Conservation (phyloP, 179 eudicot genomes). For the Actinidia chinensis region DNA sequence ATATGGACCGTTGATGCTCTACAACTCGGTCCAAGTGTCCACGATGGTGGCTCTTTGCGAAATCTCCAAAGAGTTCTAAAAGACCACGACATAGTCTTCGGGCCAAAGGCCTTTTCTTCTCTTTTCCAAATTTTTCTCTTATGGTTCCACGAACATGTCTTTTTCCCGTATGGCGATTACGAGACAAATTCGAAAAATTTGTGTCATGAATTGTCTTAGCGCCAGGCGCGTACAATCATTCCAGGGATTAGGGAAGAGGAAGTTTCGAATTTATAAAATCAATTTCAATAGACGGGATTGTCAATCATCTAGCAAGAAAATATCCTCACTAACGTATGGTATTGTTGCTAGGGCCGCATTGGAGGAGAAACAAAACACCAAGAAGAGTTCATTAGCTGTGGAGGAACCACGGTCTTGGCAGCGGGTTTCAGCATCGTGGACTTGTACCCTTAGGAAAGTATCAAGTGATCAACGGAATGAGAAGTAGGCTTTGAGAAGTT, state of each 20-base stretch:
- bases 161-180: slow-evolving; percentile 16
- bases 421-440: slow-evolving; percentile 12
- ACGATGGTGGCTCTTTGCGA: slow-evolving; percentile 11
- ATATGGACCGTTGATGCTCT: slow-evolving; percentile 18
- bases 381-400: neutral
- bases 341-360: slow-evolving; percentile 3
- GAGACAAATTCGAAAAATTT: slow-evolving; percentile 15
- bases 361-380: slow-evolving; percentile 2
- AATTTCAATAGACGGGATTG: neutral
- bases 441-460: slow-evolving; percentile 3
- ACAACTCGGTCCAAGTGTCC: neutral
- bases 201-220: slow-evolving; percentile 15
- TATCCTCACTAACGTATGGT: slow-evolving; percentile 8
- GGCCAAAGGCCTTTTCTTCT: slow-evolving; percentile 16
- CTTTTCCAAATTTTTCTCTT: neutral
- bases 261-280: slow-evolving; percentile 10
- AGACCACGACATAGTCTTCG: slow-evolving; percentile 10
- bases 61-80: slow-evolving; percentile 17
- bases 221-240: neutral
- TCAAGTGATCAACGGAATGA: neutral
- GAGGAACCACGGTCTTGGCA: neutral
- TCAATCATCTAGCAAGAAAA: slow-evolving; percentile 8
- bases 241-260: slow-evolving; percentile 17
- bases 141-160: neutral
- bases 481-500: neutral